phyloP scores from a whole-genome alignment of 495 filamentous ascomycete genomes.

The Echria macrotheca region DNA sequence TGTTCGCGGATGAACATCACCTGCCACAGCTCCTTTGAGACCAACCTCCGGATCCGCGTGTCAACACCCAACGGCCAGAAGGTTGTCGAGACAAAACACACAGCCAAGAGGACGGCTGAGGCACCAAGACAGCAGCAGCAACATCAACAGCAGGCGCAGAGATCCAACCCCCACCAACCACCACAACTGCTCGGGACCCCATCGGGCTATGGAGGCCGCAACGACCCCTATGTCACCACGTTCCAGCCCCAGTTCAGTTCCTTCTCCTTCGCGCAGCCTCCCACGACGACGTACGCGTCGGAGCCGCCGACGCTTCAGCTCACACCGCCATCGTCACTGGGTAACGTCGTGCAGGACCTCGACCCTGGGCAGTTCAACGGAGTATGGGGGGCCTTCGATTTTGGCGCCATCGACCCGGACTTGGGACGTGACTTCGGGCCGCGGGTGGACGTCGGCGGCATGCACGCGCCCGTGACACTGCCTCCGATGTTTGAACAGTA shows the following conservation, averaged over 20 bases:
- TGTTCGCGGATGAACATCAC: conserved; percentile 31
- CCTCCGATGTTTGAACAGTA: conserved; percentile 5
- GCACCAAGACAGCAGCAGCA: not conserved
- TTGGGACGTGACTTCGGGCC: conserved; percentile 8
- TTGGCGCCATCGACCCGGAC: conserved; percentile 11
- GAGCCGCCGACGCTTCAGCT: conserved; percentile 7
- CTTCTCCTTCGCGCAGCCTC: conserved; percentile 5
- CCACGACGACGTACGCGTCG: not conserved
- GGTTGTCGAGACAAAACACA: conserved; percentile 15
- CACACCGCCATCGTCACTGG: conserved; percentile 4
- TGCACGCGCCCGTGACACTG: not conserved
- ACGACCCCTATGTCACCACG: conserved; percentile 5
- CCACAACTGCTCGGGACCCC: not conserved
- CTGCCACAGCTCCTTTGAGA: conserved; percentile 33
- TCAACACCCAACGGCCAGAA: conserved; percentile 26
- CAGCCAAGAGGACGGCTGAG: conserved; percentile 1
- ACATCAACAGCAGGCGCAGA: not conserved
- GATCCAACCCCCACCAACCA: not conserved
- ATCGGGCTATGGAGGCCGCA: not conserved
- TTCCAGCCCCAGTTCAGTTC: conserved; percentile 11
- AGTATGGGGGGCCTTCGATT: conserved; percentile 16
- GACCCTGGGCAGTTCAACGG: conserved; percentile 14
- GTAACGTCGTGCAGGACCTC: not conserved
- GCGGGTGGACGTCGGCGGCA: not conserved
- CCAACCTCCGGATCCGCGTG: conserved; percentile 28